Evolutionary conservation across 345 rosid genomes (phyloP), one percentile per base, ranked within the genome.

Genomic region (Syzygium aromaticum): DNA sequence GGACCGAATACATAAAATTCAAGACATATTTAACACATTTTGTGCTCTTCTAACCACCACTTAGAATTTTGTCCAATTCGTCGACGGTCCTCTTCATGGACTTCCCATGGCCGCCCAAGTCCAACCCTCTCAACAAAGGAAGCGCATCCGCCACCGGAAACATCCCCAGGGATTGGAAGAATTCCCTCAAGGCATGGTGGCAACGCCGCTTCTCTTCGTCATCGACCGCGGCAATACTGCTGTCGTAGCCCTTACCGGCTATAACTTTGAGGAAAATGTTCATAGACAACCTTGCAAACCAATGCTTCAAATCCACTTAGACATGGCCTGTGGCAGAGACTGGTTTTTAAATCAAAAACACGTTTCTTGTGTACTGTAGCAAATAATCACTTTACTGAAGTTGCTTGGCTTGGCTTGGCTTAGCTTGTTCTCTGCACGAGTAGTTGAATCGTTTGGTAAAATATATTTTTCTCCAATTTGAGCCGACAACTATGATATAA

Each of bases 191-290:
- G 80, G 61, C 88, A 38, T 61, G 85, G 84, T 53, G 67, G 64
- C 87, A 84, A 40, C 87, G 63, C 40, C 86, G 54, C 4, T 86
- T 89, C 86, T 88, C 85, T 4, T 56, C 67, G 85, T 89, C 86
- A 13, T 82, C 87, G 11, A 54, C 84, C 4, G 87, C 91, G 8
- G 59, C 85, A 28, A 63, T 17, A 0, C 77, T 38, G 8, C 38
- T 28, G 77, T 28, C 28, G 56, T 84, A 88, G 28, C 91, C 87
- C 88, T 87, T 92, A 23, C 93, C 91, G 2, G 91, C 93, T 28
- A 91, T 59, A 89, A 89, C 86, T 77, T 89, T 89, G 11, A 89
- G 61, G 33, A 86, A 77, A 67, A 93, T 82, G 25, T 91, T 91
- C 61, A 88, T 28, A 11, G 85, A 67, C 77, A 90, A 52, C 30